A percentile compares a stretch with the other conserved stretches of the same genome.
phyloP scores from a whole-genome alignment of 2,329 filamentous ascomycete species.

The Xylaria sp. region DNA sequence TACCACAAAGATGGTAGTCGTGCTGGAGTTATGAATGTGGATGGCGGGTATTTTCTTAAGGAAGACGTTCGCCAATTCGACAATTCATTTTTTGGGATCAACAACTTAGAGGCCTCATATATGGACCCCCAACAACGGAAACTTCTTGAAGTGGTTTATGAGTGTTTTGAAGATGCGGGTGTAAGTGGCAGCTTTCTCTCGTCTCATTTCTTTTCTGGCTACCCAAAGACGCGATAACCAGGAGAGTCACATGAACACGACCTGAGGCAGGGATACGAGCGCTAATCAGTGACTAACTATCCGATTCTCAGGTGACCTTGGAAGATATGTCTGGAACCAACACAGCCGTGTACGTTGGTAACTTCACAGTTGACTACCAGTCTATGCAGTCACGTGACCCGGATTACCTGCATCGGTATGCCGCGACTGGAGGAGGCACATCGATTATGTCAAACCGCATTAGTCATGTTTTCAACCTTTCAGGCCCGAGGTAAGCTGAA shows the following conservation, averaged over 20 bases:
- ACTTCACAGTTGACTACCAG: conserved; percentile 8
- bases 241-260: neutral
- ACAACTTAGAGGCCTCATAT: conserved; percentile 24
- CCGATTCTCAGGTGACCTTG: conserved; percentile 5
- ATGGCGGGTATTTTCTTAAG: conserved; percentile 30
- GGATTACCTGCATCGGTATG: conserved; percentile 18
- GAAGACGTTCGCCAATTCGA: conserved; percentile 30
- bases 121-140: conserved; percentile 51
- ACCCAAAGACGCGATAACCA: too few species aligned
- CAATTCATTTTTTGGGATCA: conserved; percentile 28
- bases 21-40: neutral
- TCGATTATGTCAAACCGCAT: conserved; percentile 41
- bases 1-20: conserved; percentile 9
- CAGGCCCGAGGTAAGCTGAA: conserved; percentile 49
- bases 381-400: conserved; percentile 6
- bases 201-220: neutral
- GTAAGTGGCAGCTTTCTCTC: neutral
- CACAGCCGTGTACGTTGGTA: conserved; percentile 38
- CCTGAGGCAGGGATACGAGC: neutral
- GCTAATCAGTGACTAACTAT: neutral
- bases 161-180: conserved; percentile 43
- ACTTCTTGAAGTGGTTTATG: conserved; percentile 53
- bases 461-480: conserved; percentile 48
- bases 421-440: conserved; percentile 13
- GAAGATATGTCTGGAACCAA: conserved; percentile 24